phyloP scores from a whole-genome alignment of 225 moss, liverwort and hornwort genomes.

The Rhytidiadelphus loreus region DNA sequence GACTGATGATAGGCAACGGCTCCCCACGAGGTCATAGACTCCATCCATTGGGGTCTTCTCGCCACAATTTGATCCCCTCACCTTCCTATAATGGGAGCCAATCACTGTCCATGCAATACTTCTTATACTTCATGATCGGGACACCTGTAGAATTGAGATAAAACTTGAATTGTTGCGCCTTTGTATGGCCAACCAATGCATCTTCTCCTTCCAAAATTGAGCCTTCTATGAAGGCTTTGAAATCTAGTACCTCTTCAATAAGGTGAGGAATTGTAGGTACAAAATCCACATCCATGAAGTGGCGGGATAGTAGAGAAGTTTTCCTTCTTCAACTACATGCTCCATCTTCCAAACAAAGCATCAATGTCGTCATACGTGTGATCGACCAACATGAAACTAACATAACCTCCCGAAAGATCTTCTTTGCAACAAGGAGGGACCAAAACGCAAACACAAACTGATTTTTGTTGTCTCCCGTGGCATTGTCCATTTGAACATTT shows the following conservation, averaged over 20 bases:
- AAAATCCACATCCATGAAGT: not conserved
- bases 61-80: no score
- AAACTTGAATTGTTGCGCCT: not conserved
- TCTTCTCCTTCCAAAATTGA: accelerated
- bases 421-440: not conserved
- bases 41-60: no score
- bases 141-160: not conserved
- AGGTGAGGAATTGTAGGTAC: not conserved
- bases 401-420: not conserved
- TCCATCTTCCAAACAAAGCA: no score
- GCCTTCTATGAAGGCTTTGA: not conserved
- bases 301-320: not conserved
- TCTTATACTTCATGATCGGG: no score
- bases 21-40: no score
- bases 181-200: not conserved
- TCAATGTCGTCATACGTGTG: not conserved
- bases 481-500: not conserved
- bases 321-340: not conserved
- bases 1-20: accelerated
- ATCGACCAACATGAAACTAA: not conserved
- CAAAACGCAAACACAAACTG: accelerated
- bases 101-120: no score
- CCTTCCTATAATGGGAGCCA: no score
- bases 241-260: not conserved
- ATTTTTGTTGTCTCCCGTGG: accelerated